Base-by-base conservation (phyloP, 805 yeast genomes). In the Saccharomyces jurei region DNA sequence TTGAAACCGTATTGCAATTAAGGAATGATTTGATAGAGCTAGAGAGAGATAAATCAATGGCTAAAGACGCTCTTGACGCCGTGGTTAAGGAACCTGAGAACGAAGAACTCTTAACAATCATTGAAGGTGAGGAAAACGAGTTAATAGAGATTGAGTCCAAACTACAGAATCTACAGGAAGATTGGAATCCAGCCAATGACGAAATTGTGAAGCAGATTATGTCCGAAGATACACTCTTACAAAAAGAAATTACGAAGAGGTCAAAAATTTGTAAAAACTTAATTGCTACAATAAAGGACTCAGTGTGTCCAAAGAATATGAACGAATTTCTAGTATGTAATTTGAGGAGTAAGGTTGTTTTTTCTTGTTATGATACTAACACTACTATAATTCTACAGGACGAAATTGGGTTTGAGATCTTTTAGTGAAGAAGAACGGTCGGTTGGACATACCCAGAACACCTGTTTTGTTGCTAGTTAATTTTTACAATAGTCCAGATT, bases 241-340 rank as follows among this genome's bases (percentile, higher is more conserved):
- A 56, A 22, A 62, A 58, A 50, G 67, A 65, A 50, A 28, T 55
- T 13, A 54, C 30, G 13, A 49, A 28, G 13, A 57, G 70, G 48
- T 50, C 54, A 26, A 62, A 60, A 51, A 55, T 58, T 22, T 52
- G 62, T 44, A 60, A 60, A 46, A 53, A 54, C 26, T 51, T 68
- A 30, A 22, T 56, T 6, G 53, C 58, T 6, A 54, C 67, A 30
- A 49, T 67, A 5, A 67, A 67, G 51, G 71, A 68, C 46, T 59
- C 63, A 8, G 56, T 63, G 14, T 57, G 62, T 26, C 60, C 63
- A 9, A 56, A 61, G 46, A 58, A 65, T 54, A 51, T 66, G 49
- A 57, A 59, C 26, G 68, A 61, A 22, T 59, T 66, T 31, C 54
- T 69, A 47, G 65, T 62, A 62, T 51, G 65, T 59, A 46, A n/a